Conservation (phyloP, 164 flowering plant species). For the Piper betle region DNA sequence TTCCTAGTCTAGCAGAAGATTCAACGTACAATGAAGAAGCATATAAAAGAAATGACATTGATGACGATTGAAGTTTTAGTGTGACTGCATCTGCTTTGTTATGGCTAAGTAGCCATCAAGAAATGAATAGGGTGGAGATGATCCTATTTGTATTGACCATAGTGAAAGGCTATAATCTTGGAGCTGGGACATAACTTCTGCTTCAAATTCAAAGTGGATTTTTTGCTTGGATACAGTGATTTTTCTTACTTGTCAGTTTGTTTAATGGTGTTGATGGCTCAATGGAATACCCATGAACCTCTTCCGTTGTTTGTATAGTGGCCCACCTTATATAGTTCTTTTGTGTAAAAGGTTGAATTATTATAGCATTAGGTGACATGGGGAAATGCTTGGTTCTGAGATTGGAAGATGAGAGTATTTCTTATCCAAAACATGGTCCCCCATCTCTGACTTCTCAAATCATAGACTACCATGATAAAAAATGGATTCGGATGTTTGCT, state of each 20-base stretch:
- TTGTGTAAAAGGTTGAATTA: slow-evolving; percentile 69
- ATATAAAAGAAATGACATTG: slow-evolving; percentile 44
- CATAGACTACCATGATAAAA: slow-evolving; percentile 70
- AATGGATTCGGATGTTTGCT: slow-evolving; percentile 82
- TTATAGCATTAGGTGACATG: slow-evolving; percentile 78
- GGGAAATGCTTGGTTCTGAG: slow-evolving; percentile 84
- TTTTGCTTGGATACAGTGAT: slow-evolving; percentile 66
- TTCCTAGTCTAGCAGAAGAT: slow-evolving; percentile 35
- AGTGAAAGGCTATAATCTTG: slow-evolving; percentile 21
- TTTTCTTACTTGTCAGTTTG: slow-evolving; percentile 43
- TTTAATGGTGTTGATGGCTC: slow-evolving; percentile 38
- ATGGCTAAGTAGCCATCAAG: slow-evolving; percentile 52
- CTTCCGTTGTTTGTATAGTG: slow-evolving; percentile 64
- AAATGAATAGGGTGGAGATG: slow-evolving; percentile 30
- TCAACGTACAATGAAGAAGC: slow-evolving; percentile 36
- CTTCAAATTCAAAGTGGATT: slow-evolving; percentile 43
- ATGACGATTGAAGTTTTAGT: slow-evolving; percentile 72
- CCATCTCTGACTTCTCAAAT: slow-evolving; percentile 73
- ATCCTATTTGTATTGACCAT: slow-evolving; percentile 82
- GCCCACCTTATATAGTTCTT: slow-evolving; percentile 58
- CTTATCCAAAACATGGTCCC: slow-evolving; percentile 83
- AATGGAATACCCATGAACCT: slow-evolving; percentile 22
- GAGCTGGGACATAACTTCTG: slow-evolving; percentile 70
- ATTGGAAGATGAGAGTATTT: slow-evolving; percentile 48
- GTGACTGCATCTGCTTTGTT: slow-evolving; percentile 88